A percentile compares a stretch with the other conserved stretches of the same genome.
Evolutionary conservation across 148 eudicot genomes (phyloP).

Genomic region (Nepenthes gracilis): DNA sequence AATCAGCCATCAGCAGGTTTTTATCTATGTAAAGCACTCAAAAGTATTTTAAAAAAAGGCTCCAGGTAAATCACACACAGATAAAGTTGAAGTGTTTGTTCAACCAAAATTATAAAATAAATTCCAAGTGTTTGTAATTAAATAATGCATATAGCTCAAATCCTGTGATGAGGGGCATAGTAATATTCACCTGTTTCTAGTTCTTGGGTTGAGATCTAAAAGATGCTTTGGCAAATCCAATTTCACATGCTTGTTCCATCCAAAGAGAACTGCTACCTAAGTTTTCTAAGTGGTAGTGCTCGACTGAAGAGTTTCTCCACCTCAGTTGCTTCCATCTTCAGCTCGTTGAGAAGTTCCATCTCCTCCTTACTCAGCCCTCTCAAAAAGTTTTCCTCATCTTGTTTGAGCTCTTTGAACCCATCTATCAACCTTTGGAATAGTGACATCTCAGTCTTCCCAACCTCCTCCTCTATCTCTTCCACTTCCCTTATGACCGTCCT

Average conservation of each 20-base stretch:
- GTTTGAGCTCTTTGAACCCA: conserved; percentile 64
- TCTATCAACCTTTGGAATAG: conserved; percentile 53
- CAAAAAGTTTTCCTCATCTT: conserved; percentile 66
- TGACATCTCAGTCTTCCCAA: conserved; percentile 48
- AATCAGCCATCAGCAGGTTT: too few species aligned
- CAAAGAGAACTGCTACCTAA: conserved; percentile 30
- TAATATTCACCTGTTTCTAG: too few species aligned
- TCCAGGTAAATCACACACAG: too few species aligned
- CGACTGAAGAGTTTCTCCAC: conserved; percentile 74
- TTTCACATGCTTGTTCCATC: conserved; percentile 3
- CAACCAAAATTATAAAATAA: too few species aligned
- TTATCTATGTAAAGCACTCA: too few species aligned
- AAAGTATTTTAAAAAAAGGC: too few species aligned
- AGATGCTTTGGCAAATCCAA: not conserved
- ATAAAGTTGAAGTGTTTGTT: too few species aligned
- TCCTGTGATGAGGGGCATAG: too few species aligned
- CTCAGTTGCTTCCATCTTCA: conserved; percentile 85
- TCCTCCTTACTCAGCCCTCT: conserved; percentile 73
- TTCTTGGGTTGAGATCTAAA: too few species aligned
- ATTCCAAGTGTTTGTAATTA: too few species aligned
- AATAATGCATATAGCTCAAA: too few species aligned
- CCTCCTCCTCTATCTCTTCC: conserved; percentile 69
- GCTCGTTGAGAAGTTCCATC: conserved; percentile 59
- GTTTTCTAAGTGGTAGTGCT: conserved; percentile 74
- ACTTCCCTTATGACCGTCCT: conserved; percentile 65